Base-by-base conservation (phyloP, 2,329 filamentous ascomycete genomes). In the Fusarium pilosicola region DNA sequence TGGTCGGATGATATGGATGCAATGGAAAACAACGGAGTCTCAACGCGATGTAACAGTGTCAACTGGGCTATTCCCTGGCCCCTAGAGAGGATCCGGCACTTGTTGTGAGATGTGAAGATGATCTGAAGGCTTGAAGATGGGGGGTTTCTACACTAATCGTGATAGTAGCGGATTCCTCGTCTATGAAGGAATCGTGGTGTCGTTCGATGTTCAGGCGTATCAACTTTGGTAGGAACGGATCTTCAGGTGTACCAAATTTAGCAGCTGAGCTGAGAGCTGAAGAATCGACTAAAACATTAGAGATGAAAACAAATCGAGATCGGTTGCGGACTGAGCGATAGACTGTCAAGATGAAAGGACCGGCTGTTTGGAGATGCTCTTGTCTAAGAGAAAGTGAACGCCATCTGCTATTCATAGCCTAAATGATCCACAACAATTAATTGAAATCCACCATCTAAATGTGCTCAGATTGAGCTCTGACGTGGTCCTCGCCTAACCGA, bases 41-140 rank as follows among this genome's bases (percentile, higher is more conserved):
- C 58, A 63, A 44, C 51, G 44, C 73, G 73, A 75, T 75, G 73
- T 75, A 75, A 75, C 73, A 62, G 57, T 67, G 32, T 74, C 67
- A 58, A 74, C 60, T 74, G 57, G 72, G 64, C 65, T 75, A 54
- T 61, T 62, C 70, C 70, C 62, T 68, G 73, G 49, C 45, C 58
- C 59, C 41, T 56, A 59, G 41, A 62, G 73, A 58, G 66, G 73
- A 75, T 75, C 73, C 73, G 73, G 73, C 62, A 75, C 62, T 73
- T 75, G 58, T 17, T 74, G 28, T 55, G 48, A 51, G 54, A 58
- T 60, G 54, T 26, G 45, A 52, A 62, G 70, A 62, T 68, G 56
- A 76, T 57, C 62, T 68, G 46, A 61, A 62, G 39, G 34, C 39
- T 44, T 28, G 46, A 41, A 44, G 41, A 64, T 55, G 26, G 38